A percentile compares a stretch with the other conserved stretches of the same genome.
Conservation (phyloP, 2,329 filamentous ascomycete species). For the Exophiala bonariae region DNA sequence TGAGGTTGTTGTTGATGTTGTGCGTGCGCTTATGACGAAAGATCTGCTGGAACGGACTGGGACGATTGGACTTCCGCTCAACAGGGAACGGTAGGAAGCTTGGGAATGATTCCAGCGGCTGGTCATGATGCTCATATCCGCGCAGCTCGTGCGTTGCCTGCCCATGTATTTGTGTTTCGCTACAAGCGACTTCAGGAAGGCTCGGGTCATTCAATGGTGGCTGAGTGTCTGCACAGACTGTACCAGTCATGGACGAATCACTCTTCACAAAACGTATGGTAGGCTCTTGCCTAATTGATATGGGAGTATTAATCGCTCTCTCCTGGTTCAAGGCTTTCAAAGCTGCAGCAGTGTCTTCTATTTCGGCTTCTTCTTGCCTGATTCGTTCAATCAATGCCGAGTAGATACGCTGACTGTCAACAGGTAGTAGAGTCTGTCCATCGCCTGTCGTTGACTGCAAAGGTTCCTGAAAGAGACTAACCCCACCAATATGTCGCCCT, state of each 20-base stretch:
- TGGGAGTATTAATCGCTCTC: background rate
- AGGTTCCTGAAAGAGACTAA: constrained; percentile 32
- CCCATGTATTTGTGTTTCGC: no score
- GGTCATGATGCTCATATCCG: background rate
- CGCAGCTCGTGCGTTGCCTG: background rate
- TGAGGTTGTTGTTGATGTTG: background rate
- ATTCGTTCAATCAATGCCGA: constrained; percentile 45
- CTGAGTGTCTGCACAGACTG: no score
- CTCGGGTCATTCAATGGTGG: no score
- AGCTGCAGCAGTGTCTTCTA: constrained; percentile 19
- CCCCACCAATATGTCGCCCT: constrained; percentile 30
- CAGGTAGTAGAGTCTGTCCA: constrained; percentile 18
- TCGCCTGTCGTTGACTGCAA: constrained; percentile 25
- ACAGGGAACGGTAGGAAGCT: constrained; percentile 24
- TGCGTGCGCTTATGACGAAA: constrained; percentile 13
- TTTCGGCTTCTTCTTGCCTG: constrained; percentile 31
- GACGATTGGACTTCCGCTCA: constrained; percentile 12
- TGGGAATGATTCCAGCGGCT: constrained; percentile 16
- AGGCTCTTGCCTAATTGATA: background rate
- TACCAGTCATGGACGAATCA: constrained; percentile 9
- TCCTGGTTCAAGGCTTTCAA: constrained; percentile 14
- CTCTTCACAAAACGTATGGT: constrained; percentile 20
- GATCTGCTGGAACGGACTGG: constrained; percentile 22
- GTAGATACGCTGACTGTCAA: constrained; percentile 43
- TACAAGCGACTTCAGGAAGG: no score